A percentile compares a stretch with the other conserved stretches of the same genome.
Evolutionary conservation across 2,329 filamentous ascomycete genomes (phyloP).

Genomic region (Neopestalotiopsis sp.): DNA sequence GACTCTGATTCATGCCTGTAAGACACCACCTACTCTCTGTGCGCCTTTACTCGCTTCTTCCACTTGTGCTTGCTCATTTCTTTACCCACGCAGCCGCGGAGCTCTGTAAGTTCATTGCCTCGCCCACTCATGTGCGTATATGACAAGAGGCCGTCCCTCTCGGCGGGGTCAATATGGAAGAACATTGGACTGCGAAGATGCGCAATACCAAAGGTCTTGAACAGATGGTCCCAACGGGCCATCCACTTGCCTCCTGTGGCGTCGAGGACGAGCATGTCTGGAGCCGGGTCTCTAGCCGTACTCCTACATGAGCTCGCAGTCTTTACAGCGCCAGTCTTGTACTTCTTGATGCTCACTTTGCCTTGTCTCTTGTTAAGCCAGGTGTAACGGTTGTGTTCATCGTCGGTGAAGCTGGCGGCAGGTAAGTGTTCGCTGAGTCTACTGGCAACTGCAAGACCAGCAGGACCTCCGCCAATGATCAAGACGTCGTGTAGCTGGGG

Average conservation of each 20-base stretch:
- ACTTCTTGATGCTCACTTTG: conserved; percentile 63
- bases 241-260: conserved; percentile 70
- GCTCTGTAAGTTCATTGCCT: conserved; percentile 71
- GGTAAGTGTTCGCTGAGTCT: conserved; percentile 75
- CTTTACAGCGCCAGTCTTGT: conserved; percentile 44
- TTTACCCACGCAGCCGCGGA: conserved; percentile 77
- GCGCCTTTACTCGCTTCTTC: conserved; percentile 59
- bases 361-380: conserved; percentile 73
- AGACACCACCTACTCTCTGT: conserved; percentile 46
- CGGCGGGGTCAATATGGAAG: conserved; percentile 79
- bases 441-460: conserved; percentile 75
- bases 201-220: conserved; percentile 71
- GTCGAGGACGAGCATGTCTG: conserved; percentile 69
- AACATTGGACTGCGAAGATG: conserved; percentile 82
- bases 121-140: conserved; percentile 67
- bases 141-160: conserved; percentile 75
- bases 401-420: conserved; percentile 81
- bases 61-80: conserved; percentile 81
- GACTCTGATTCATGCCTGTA: not conserved
- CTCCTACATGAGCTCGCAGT: conserved; percentile 29
- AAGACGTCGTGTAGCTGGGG: conserved; percentile 66
- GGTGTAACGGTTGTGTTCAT: conserved; percentile 81
- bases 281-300: conserved; percentile 38
- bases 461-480: conserved; percentile 77
- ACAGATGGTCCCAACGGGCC: conserved; percentile 72